Percentiles rank a stretch among this genome's conserved stretches.
Evolutionary conservation across 2,329 filamentous ascomycete species (phyloP).

Genomic region (Diaporthe batatas): DNA sequence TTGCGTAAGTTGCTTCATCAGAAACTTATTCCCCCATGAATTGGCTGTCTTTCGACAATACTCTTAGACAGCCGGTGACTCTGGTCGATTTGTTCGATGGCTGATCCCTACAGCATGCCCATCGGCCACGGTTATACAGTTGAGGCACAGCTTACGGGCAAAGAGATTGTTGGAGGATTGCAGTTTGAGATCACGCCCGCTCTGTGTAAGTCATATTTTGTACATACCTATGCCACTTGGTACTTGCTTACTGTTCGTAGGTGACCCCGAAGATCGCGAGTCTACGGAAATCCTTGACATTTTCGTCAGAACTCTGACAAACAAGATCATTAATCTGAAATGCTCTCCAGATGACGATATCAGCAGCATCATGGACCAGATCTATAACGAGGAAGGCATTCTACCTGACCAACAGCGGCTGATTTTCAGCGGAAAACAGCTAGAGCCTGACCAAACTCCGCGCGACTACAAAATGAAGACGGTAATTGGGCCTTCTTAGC

Average conservation of each 20-base stretch:
- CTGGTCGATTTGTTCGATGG: too few species aligned
- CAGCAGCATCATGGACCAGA: background rate
- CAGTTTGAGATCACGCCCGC: slow-evolving; percentile 56
- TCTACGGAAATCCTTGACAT: too few species aligned
- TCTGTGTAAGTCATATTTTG: background rate
- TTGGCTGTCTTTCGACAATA: too few species aligned
- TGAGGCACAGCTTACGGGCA: slow-evolving; percentile 60
- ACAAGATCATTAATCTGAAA: background rate
- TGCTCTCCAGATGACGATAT: background rate
- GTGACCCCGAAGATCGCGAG: background rate
- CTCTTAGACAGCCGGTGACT: too few species aligned
- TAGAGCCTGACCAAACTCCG: background rate
- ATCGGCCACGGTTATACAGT: slow-evolving; percentile 57
- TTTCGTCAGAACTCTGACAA: background rate
- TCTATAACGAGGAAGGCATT: background rate
- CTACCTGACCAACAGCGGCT: background rate
- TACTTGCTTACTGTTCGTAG: slow-evolving; percentile 3
- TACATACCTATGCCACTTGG: background rate
- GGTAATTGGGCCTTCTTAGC: background rate
- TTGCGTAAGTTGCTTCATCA: slow-evolving; percentile 48
- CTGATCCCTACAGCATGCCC: slow-evolving; percentile 49
- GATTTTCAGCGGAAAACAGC: background rate
- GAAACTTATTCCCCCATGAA: too few species aligned
- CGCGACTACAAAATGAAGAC: background rate
- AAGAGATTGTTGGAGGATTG: slow-evolving; percentile 56